Conservation (phyloP, 441 rosid genomes). For the Pelargonium cotyledonis region DNA sequence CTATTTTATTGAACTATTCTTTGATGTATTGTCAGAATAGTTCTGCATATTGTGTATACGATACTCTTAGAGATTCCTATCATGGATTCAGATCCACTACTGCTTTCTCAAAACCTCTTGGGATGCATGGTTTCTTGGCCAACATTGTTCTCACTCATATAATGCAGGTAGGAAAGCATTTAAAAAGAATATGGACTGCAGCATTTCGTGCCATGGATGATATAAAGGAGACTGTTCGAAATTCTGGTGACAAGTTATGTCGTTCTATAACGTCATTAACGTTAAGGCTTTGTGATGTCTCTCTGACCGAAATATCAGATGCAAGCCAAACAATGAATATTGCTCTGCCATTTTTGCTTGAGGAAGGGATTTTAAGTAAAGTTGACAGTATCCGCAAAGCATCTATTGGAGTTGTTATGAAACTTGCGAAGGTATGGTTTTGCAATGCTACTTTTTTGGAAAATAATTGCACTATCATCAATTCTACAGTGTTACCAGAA, state of each 20-base stretch:
- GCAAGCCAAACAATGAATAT: conserved; percentile 74
- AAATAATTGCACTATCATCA: conserved; percentile 1
- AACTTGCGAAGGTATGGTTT: conserved; percentile 78
- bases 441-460: conserved; percentile 16
- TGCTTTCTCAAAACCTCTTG: not conserved
- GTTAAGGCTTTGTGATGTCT: conserved; percentile 80
- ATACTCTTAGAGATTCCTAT: not conserved
- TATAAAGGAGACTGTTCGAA: conserved; percentile 96
- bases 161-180: conserved; percentile 63
- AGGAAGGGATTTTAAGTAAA: conserved; percentile 90
- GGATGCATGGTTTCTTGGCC: not conserved
- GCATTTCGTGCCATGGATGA: conserved; percentile 99
- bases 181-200: conserved; percentile 73
- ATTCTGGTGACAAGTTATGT: conserved; percentile 89
- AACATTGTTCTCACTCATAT: conserved; percentile 12
- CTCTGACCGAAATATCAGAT: conserved; percentile 74
- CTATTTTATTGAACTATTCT: not conserved
- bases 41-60: not conserved
- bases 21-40: not conserved
- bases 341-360: conserved; percentile 80
- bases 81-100: not conserved
- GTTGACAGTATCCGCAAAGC: conserved; percentile 83
- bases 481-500: not conserved
- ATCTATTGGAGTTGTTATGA: conserved; percentile 94
- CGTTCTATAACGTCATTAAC: conserved; percentile 74